Evolutionary conservation across 768 basidiomycete species (phyloP).

Genomic region (Cystobasidium onofrii): DNA sequence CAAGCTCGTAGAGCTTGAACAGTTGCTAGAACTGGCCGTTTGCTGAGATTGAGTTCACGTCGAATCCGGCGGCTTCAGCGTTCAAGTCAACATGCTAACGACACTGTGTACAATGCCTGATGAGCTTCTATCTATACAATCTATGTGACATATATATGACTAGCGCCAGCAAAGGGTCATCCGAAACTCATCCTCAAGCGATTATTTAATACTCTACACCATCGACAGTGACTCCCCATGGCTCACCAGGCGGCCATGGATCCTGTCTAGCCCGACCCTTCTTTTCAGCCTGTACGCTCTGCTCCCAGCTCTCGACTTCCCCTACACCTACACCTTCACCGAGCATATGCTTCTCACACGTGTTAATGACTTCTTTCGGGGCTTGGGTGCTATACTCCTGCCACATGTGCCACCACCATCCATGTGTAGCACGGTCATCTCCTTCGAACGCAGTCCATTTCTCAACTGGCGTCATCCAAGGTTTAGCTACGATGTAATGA

Average conservation of each 20-base stretch:
- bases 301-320: conserved; percentile 23
- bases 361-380: conserved; percentile 37
- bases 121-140: not conserved
- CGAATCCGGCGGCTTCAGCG: no score
- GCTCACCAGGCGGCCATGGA: conserved; percentile 18
- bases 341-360: conserved; percentile 31
- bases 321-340: conserved; percentile 23
- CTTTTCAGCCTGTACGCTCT: conserved; percentile 21
- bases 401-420: conserved; percentile 75
- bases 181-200: no score
- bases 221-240: conserved; percentile 19
- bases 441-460: conserved; percentile 38
- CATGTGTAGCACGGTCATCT: conserved; percentile 51
- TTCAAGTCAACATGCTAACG: no score
- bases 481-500: conserved; percentile 82
- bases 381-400: conserved; percentile 44
- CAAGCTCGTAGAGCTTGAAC: no score
- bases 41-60: no score
- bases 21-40: no score
- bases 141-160: not conserved
- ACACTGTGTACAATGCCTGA: no score
- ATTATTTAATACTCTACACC: conserved; percentile 6
- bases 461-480: conserved; percentile 60
- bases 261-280: not conserved
- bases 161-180: not conserved